Evolutionary conservation across 306 rosid genomes (phyloP).

Genomic region (Inga laurina): DNA sequence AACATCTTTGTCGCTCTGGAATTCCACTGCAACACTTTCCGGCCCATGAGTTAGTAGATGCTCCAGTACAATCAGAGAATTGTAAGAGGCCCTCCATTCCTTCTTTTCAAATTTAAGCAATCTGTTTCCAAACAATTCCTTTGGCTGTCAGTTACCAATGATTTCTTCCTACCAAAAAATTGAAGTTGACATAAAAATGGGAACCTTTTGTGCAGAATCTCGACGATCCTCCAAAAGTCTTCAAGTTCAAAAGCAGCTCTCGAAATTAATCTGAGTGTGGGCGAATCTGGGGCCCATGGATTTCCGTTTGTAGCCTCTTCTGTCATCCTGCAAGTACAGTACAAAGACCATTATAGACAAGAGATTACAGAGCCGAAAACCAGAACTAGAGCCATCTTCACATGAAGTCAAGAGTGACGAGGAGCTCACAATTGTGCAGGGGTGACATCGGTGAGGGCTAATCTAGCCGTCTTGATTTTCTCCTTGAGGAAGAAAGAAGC

Average conservation of each 20-base stretch:
- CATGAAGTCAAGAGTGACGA: not conserved
- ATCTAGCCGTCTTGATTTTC: constrained; percentile 74
- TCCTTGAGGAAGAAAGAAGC: constrained; percentile 81
- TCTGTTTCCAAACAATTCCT: constrained; percentile 39
- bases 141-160: not conserved
- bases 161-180: not conserved
- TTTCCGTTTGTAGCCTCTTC: constrained; percentile 74
- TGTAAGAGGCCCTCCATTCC: constrained; percentile 73
- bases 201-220: constrained; percentile 43
- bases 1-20: constrained; percentile 55
- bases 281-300: constrained; percentile 52
- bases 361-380: not conserved
- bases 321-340: constrained; percentile 52
- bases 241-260: constrained; percentile 82
- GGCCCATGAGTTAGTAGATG: constrained; percentile 82
- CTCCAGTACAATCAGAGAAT: constrained; percentile 66
- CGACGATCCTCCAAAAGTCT: constrained; percentile 59
- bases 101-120: constrained; percentile 68
- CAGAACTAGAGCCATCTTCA: not conserved
- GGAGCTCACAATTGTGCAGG: constrained; percentile 62
- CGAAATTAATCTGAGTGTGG: constrained; percentile 68
- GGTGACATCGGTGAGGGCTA: constrained; percentile 85
- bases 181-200: not conserved
- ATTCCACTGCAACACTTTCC: constrained; percentile 56
- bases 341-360: not conserved